Base-by-base conservation (phyloP, 768 basidiomycete species). In the Xerocomus brunneocitrinus region DNA sequence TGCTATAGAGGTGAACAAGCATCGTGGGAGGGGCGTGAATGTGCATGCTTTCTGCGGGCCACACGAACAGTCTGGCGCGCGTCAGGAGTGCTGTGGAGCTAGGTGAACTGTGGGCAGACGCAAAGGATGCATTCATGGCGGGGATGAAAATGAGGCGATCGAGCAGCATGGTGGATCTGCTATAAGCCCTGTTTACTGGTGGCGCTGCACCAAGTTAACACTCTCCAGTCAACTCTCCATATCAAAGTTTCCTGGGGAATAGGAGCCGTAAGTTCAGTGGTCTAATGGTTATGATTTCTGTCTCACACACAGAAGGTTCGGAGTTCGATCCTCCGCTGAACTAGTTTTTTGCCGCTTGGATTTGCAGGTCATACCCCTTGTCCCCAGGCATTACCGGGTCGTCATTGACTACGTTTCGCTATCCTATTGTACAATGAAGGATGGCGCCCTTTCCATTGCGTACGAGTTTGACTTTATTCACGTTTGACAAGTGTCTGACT, bases 221-320 rank as follows among this genome's bases (percentile, higher is more conserved):
- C 35, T 35, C 34, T 35, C 34, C n/a, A n/a, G n/a, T n/a, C n/a
- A n/a, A n/a, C n/a, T n/a, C n/a, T n/a, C n/a, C n/a, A 13, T 14
- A 35, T 22, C 7, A 19, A 8, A 5, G 8, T 3, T 22, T 22
- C n/a, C 6, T 38, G 1, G 16, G n/a, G 8, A 13, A 8, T 19
- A 19, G 16, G 40, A 24, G 22, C 2, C 24, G 40, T 41, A 10
- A 67, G 67, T 68, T 69, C 67, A 63, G 67, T 68, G 67, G 67
- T 68, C 67, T 68, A 68, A 68, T 68, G 67, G 67, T 68, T 68
- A 68, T 68, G 67, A 68, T 68, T 68, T 68, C 67, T 69, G 67
- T 68, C 67, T 68, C 67, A 68, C 67, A 68, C 67, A 68, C 67
- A 68, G 67, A 69, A 68, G 67, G 67, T 59, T 68, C 67, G 59